Evolutionary conservation across 768 basidiomycete species (phyloP).

Genomic region (Termitomyces sp.): DNA sequence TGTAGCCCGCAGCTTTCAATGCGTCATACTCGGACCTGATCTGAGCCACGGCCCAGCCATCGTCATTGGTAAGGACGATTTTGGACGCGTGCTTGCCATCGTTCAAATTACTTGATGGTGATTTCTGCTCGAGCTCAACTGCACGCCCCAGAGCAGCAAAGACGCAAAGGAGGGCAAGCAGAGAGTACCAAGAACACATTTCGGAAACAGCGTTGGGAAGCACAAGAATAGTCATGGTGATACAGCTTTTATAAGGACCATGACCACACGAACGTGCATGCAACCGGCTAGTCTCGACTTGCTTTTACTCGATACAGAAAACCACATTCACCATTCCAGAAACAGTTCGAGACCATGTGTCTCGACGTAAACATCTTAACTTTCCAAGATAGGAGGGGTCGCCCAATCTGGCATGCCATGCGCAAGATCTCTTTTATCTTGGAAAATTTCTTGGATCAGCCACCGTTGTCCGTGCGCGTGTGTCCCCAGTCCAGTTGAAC

Average conservation of each 20-base stretch:
- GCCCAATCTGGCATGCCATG: too few relatives aligned
- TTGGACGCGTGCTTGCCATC: too few relatives aligned
- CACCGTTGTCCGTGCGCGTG: too few relatives aligned
- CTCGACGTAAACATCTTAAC: too few relatives aligned
- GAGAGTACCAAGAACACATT: slow-evolving; percentile 1
- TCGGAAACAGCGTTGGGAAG: neutral
- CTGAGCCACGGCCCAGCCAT: slow-evolving; percentile 35
- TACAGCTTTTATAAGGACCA: neutral
- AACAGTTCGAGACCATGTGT: too few relatives aligned
- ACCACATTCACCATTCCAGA: too few relatives aligned
- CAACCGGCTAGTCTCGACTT: neutral
- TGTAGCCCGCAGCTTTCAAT: slow-evolving; percentile 28
- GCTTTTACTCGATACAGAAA: too few relatives aligned
- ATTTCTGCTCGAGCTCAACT: slow-evolving; percentile 9
- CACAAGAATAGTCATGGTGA: neutral
- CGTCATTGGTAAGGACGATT: too few relatives aligned
- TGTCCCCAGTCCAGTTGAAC: too few relatives aligned
- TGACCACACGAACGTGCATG: neutral
- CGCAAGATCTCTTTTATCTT: too few relatives aligned
- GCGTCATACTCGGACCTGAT: slow-evolving; percentile 34
- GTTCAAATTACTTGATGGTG: slow-evolving; percentile 12
- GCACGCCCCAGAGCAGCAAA: neutral
- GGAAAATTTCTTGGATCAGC: too few relatives aligned
- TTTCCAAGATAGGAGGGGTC: too few relatives aligned
- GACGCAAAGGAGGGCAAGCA: neutral